Evolutionary conservation across 148 eudicot species (phyloP).

Genomic region (Rhododendron kiyosumense): DNA sequence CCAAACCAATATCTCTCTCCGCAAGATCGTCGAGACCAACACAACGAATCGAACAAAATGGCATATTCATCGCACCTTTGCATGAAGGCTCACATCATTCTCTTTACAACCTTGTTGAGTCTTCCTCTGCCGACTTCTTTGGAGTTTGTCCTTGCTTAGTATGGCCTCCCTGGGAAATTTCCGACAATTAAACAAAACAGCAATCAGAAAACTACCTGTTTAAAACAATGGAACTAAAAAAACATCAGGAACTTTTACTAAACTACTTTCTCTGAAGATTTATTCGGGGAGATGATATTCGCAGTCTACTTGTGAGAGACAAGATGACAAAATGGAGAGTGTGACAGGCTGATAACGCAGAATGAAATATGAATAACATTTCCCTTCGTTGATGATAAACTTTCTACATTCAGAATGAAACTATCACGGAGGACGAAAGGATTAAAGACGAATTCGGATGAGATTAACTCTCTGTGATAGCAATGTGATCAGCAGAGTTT

Average conservation of each 20-base stretch:
- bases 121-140: constrained; percentile 48
- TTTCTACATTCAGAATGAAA: background rate
- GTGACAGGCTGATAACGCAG: background rate
- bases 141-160: constrained; percentile 42
- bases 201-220: background rate
- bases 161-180: constrained; percentile 50
- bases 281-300: background rate
- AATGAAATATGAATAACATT: background rate
- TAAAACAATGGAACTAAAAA: background rate
- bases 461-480: background rate
- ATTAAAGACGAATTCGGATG: background rate
- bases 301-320: background rate
- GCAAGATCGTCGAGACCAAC: background rate
- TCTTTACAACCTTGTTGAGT: constrained; percentile 21
- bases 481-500: background rate
- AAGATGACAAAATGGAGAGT: background rate
- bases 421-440: background rate
- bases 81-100: constrained; percentile 25
- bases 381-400: background rate
- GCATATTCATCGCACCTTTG: constrained; percentile 10
- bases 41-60: background rate
- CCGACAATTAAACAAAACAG: background rate
- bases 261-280: background rate
- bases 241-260: background rate
- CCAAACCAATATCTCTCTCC: background rate